A percentile compares a stretch with the other conserved stretches of the same genome.
Conservation (phyloP, 257 asterid species). For the Nicotiana benthamiana region DNA sequence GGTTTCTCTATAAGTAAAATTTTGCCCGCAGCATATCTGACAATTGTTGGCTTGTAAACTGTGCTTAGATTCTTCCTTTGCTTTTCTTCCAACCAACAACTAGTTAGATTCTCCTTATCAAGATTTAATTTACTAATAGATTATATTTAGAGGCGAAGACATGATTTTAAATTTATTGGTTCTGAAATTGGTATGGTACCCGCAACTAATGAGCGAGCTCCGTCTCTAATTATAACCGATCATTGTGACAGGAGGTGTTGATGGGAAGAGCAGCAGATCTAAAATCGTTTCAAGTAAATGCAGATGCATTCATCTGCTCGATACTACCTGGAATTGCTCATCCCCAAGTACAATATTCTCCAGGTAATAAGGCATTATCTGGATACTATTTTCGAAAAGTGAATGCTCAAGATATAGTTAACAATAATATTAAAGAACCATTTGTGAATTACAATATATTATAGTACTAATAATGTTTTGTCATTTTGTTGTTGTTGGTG, state of each 20-base stretch:
- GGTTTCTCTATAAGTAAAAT: neutral
- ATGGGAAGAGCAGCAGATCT: constrained; percentile 66
- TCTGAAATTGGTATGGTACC: no score
- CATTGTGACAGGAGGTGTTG: constrained; percentile 51
- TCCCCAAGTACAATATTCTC: constrained; percentile 79
- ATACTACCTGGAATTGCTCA: constrained; percentile 69
- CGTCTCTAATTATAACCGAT: no score
- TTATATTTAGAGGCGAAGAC: no score
- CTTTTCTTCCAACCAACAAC: no score
- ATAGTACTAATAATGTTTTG: neutral
- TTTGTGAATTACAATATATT: neutral
- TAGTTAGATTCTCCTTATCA: no score
- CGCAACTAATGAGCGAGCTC: no score
- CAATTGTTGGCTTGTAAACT: neutral
- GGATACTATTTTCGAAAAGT: neutral
- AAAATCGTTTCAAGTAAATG: constrained; percentile 56
- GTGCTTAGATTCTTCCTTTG: neutral
- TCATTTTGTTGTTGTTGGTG: neutral
- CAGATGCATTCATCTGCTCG: constrained; percentile 74
- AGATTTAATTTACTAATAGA: no score
- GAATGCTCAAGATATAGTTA: neutral
- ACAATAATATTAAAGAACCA: neutral
- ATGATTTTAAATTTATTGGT: no score
- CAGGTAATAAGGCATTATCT: constrained; percentile 33
- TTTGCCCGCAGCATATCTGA: neutral